These are phyloP conservation scores for Penicillium sp. DNA, from an alignment of 2,329 filamentous ascomycete species.

Conservation along the genomic window DNA sequence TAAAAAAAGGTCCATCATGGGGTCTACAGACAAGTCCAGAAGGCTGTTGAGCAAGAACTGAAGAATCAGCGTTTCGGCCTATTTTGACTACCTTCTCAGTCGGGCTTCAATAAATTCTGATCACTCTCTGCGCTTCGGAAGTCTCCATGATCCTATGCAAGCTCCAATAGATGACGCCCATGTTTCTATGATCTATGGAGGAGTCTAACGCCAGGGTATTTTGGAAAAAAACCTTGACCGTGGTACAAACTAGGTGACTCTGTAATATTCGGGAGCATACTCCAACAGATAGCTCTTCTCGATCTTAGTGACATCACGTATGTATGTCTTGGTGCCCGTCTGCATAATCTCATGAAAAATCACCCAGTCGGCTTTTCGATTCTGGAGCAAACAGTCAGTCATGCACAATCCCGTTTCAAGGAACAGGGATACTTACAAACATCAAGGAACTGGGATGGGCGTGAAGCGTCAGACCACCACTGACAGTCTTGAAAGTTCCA, in stretches of 20 bases:
- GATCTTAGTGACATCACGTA: constrained; percentile 88
- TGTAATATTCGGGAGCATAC: constrained; percentile 81
- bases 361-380: constrained; percentile 94
- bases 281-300: constrained; percentile 90
- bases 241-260: constrained; percentile 44
- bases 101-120: no score
- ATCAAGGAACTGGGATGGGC: constrained; percentile 90
- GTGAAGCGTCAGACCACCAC: constrained; percentile 72
- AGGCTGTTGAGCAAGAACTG: no score
- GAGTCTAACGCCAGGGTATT: constrained; percentile 14
- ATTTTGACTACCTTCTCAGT: no score
- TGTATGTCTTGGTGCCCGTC: constrained; percentile 81
- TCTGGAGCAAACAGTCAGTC: constrained; percentile 42
- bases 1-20: no score
- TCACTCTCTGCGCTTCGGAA: not conserved
- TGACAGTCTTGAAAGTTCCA: constrained; percentile 83
- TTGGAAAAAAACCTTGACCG: not conserved
- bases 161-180: not conserved
- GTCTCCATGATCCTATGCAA: no score
- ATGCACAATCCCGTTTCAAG: not conserved
- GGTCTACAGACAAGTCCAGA: no score
- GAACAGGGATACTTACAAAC: constrained; percentile 58
- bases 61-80: no score
- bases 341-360: constrained; percentile 93
- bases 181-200: not conserved